Evolutionary conservation across 768 basidiomycete species (phyloP).

Genomic region (Termitomyces sp.): DNA sequence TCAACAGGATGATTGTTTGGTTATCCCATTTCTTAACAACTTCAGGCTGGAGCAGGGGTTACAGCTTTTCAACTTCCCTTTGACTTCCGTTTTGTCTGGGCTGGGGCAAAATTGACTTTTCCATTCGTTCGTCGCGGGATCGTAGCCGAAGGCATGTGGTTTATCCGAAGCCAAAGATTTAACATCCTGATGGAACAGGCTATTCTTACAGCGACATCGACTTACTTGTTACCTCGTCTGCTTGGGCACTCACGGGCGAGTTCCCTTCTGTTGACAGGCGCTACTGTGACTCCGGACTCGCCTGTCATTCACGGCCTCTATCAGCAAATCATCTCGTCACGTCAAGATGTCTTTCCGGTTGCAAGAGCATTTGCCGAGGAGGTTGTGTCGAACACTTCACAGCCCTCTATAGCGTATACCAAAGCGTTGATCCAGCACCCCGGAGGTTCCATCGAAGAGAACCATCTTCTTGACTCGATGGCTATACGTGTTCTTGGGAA

Average conservation of each 20-base stretch:
- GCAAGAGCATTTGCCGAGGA: conserved; percentile 49
- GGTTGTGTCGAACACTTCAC: conserved; percentile 45
- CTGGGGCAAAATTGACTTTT: conserved; percentile 36
- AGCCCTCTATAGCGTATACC: conserved; percentile 43
- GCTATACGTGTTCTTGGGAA: conserved; percentile 35
- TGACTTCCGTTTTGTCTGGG: conserved; percentile 44
- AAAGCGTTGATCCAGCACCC: conserved; percentile 50
- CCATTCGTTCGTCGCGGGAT: conserved; percentile 43
- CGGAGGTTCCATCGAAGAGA: conserved; percentile 45
- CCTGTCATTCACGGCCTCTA: conserved; percentile 40
- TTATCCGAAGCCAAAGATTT: background rate
- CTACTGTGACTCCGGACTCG: conserved; percentile 38
- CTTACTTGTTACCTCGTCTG: conserved; percentile 50
- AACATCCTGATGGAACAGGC: background rate
- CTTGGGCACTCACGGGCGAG: conserved; percentile 47
- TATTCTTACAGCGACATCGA: conserved; percentile 27
- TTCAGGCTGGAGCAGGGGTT: conserved; percentile 37
- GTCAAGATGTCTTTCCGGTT: conserved; percentile 47
- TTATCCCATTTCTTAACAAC: background rate
- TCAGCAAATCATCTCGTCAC: conserved; percentile 39
- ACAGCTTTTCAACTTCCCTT: conserved; percentile 41
- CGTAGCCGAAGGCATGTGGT: conserved; percentile 36
- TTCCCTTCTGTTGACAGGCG: conserved; percentile 46
- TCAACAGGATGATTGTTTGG: background rate
- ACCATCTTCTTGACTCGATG: conserved; percentile 48